These are phyloP conservation scores for Scutellaria minor DNA, from an alignment of 257 asterid genomes.

Conservation along the genomic window DNA sequence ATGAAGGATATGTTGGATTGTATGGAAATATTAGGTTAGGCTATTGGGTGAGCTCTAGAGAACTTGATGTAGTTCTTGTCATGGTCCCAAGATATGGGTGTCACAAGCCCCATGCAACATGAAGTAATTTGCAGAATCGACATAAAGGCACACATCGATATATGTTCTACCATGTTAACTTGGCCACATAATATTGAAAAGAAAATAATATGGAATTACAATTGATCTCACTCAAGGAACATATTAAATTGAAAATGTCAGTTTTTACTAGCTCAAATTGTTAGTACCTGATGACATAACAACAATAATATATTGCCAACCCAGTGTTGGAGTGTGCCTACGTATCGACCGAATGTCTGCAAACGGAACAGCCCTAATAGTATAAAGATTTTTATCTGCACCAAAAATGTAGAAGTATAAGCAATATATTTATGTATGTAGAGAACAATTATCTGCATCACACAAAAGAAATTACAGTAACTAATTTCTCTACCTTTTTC, in stretches of 20 bases:
- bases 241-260: slow-evolving; percentile 14
- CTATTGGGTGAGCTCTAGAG: no score
- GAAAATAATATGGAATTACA: slow-evolving; percentile 2
- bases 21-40: no score
- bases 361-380: slow-evolving; percentile 88
- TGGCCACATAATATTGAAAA: background rate
- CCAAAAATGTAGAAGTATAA: slow-evolving; percentile 33
- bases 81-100: no score
- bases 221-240: slow-evolving; percentile 3
- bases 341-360: slow-evolving; percentile 85
- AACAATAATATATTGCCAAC: slow-evolving; percentile 92
- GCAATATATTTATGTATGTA: slow-evolving; percentile 30
- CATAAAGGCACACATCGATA: slow-evolving; percentile 7
- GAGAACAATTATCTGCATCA: background rate
- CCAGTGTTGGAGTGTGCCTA: slow-evolving; percentile 86
- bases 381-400: slow-evolving; percentile 90
- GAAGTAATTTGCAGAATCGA: background rate
- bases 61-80: no score
- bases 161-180: no score
- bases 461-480: slow-evolving; percentile 15
- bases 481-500: slow-evolving; percentile 70
- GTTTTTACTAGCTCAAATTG: slow-evolving; percentile 25
- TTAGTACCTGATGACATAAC: slow-evolving; percentile 84
- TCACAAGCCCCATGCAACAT: no score
- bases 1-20: no score